Conservation (phyloP, 1,284 basidiomycete genomes). For the Naganishia albida region DNA sequence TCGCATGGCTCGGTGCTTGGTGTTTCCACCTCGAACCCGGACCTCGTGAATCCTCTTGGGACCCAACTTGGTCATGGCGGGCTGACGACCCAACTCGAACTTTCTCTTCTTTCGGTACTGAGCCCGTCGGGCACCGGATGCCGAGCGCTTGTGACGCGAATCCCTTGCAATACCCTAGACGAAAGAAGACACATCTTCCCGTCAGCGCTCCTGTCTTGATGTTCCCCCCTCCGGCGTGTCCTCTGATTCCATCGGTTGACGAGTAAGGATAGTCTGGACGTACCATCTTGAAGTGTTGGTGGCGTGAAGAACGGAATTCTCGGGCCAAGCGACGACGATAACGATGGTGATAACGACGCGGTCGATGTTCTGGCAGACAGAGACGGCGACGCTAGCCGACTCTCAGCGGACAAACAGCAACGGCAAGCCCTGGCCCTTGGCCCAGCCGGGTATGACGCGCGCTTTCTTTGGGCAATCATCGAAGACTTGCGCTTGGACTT, state of each 20-base stretch:
- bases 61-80: constrained; percentile 92
- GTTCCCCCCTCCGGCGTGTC: constrained; percentile 20
- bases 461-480: neutral
- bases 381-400: constrained; percentile 10
- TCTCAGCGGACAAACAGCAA: constrained; percentile 8
- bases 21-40: constrained; percentile 88
- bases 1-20: constrained; percentile 90
- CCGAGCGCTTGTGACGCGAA: constrained; percentile 92
- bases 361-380: constrained; percentile 3
- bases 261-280: constrained; percentile 23
- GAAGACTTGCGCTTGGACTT: too few species aligned
- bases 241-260: constrained; percentile 11
- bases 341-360: constrained; percentile 15
- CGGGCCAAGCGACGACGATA: constrained; percentile 4
- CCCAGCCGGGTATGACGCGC: neutral
- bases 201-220: constrained; percentile 15
- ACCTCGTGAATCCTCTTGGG: constrained; percentile 89
- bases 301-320: constrained; percentile 27
- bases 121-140: constrained; percentile 86
- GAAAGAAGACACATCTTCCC: constrained; percentile 4
- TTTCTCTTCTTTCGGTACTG: constrained; percentile 96
- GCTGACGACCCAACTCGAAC: constrained; percentile 95
- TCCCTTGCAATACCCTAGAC: constrained; percentile 80
- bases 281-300: constrained; percentile 35
- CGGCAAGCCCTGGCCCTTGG: too few species aligned